Evolutionary conservation across 352 stramenopile genomes (phyloP), one percentile per base, ranked within the genome.

Genomic region (Pythium guiyangense): DNA sequence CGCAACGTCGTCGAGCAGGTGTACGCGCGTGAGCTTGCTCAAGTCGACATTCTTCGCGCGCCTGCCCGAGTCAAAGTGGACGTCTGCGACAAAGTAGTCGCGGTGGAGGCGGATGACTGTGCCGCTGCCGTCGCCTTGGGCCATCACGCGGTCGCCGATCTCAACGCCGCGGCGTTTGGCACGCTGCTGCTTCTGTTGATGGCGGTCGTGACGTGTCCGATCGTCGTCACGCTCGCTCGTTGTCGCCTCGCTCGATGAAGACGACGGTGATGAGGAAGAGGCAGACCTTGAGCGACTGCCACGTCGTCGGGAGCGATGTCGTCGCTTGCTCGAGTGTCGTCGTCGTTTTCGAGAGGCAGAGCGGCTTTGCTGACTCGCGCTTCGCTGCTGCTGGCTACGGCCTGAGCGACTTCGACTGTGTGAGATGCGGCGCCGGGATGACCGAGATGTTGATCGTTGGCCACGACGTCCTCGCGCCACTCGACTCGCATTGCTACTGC

Each of bases 61-160:
- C 9, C 65, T 63, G 9, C 82, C 79, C 12, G 52, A 86, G 56
- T 92, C 78, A 55, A 86, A 88, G 49, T 84, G 77, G 0, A 90
- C 68, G 26, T 90, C 79, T 0, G 71, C 78, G 6, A 90, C 79
- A 52, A 86, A 85, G 31, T 84, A 92, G 57, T 83, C 73, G 14
- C 63, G 61, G 43, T 89, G 86, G 8, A 90, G 27, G 6, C 79
- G 78, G 34, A 88, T 64, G 56, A 92, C 55, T 18, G 80, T 87
- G 27, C 78, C 83, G 12, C 60, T 46, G 3, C 77, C 70, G 25
- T 73, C 59, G 9, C 59, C 35, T 26, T 64, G 59, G 18, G 67
- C 74, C 4, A 57, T 54, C 1, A 90, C 69, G 27, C 83, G 79
- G 45, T 86, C 73, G 14, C 79, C 83, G 15, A 84, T 62, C 18